Conservation (phyloP, 1,284 basidiomycete genomes). For the Ustilago curta region DNA sequence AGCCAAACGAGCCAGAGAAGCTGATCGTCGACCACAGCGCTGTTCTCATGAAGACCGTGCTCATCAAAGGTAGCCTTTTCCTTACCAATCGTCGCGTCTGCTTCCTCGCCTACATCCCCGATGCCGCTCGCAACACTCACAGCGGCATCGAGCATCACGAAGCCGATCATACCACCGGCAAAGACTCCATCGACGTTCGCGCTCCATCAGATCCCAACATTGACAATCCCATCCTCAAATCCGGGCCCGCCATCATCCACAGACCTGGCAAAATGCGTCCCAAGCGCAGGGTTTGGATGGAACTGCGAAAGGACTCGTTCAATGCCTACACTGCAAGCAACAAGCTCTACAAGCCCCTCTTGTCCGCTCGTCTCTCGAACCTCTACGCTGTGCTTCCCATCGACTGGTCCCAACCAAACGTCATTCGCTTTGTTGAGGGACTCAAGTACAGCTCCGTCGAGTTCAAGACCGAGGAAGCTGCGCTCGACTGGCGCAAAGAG, state of each 20-base stretch:
- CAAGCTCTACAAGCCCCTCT: slow-evolving; percentile 59
- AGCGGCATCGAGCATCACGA: background rate
- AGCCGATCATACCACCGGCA: background rate
- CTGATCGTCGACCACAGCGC: slow-evolving; percentile 46
- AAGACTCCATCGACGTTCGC: background rate
- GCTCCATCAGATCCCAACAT: slow-evolving; percentile 34
- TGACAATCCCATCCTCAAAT: slow-evolving; percentile 49
- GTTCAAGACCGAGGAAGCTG: slow-evolving; percentile 62
- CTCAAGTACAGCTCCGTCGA: slow-evolving; percentile 48
- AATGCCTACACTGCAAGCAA: slow-evolving; percentile 57
- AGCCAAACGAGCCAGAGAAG: slow-evolving; percentile 47
- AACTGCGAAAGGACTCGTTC: slow-evolving; percentile 53
- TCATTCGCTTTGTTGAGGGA: slow-evolving; percentile 49
- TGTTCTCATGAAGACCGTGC: slow-evolving; percentile 56
- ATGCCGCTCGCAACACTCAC: slow-evolving; percentile 11
- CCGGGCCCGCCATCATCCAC: slow-evolving; percentile 56
- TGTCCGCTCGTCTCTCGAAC: slow-evolving; percentile 51
- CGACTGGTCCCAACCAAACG: slow-evolving; percentile 44
- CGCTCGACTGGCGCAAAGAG: slow-evolving; percentile 56
- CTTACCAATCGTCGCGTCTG: slow-evolving; percentile 60
- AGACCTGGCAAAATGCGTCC: slow-evolving; percentile 49
- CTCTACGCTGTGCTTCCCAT: slow-evolving; percentile 53
- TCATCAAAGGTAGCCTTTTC: slow-evolving; percentile 58
- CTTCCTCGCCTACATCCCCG: slow-evolving; percentile 60
- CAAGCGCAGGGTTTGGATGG: slow-evolving; percentile 58